phyloP scores from a whole-genome alignment of 257 asterid genomes.

The Plantago ovata region DNA sequence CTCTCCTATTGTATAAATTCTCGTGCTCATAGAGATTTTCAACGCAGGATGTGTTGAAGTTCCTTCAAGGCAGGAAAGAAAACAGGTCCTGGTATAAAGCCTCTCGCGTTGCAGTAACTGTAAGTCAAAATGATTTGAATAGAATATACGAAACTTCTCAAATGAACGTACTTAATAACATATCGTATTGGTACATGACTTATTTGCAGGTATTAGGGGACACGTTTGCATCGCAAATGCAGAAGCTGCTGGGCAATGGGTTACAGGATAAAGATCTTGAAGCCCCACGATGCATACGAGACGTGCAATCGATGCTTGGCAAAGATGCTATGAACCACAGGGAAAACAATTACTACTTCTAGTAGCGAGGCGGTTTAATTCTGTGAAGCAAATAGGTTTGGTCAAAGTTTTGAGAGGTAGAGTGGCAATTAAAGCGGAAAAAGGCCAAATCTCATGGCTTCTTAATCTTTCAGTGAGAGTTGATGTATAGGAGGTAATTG shows the following conservation, averaged over 20 bases:
- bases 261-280: constrained; percentile 76
- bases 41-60: constrained; percentile 71
- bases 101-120: constrained; percentile 77
- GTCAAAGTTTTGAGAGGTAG: constrained; percentile 9
- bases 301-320: constrained; percentile 84
- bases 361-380: too few species aligned
- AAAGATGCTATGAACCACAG: constrained; percentile 62
- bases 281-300: constrained; percentile 69
- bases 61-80: constrained; percentile 68
- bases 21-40: constrained; percentile 9
- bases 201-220: constrained; percentile 64
- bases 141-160: neutral
- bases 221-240: constrained; percentile 87
- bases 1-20: neutral
- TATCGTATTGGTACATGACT: neutral
- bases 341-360: constrained; percentile 62
- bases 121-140: constrained; percentile 29
- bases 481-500: neutral
- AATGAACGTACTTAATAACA: neutral
- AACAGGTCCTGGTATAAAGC: constrained; percentile 80
- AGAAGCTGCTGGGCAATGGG: constrained; percentile 64
- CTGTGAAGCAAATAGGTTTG: neutral
- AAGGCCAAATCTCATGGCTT: constrained; percentile 32
- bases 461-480: neutral
- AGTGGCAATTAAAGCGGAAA: neutral